Conservation (phyloP, 257 asterid genomes). For the Lantana camara region DNA sequence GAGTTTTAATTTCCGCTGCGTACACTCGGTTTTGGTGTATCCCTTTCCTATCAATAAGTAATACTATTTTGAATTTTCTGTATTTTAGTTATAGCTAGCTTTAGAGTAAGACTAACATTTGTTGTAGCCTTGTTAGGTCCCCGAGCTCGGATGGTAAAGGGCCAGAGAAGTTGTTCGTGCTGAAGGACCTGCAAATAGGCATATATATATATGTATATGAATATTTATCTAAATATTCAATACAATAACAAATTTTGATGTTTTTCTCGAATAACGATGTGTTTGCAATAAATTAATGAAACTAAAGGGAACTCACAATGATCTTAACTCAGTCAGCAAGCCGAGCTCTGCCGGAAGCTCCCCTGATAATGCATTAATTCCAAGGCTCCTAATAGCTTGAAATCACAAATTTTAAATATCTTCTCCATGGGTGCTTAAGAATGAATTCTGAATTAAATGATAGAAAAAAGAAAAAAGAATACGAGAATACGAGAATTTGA, state of each 20-base stretch:
- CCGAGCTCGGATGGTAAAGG: slow-evolving; percentile 76
- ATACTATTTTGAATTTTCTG: background rate
- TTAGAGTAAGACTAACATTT: slow-evolving; percentile 41
- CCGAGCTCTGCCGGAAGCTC: slow-evolving; percentile 75
- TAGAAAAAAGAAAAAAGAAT: background rate
- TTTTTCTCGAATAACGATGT: background rate
- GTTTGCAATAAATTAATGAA: background rate
- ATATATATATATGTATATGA: background rate
- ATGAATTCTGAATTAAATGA: background rate
- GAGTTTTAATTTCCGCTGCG: too few species aligned
- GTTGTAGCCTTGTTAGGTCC: slow-evolving; percentile 47
- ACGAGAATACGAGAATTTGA: background rate
- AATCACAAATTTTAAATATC: slow-evolving; percentile 1
- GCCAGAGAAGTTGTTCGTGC: slow-evolving; percentile 79
- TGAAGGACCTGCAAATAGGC: slow-evolving; percentile 40
- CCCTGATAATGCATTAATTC: slow-evolving; percentile 73
- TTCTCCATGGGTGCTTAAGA: background rate
- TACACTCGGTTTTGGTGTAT: too few species aligned
- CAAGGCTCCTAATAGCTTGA: slow-evolving; percentile 44
- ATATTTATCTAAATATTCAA: background rate
- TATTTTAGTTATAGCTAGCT: too few species aligned
- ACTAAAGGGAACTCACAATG: slow-evolving; percentile 44
- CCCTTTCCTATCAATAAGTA: too few species aligned
- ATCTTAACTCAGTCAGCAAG: slow-evolving; percentile 55
- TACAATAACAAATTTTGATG: background rate